Percentiles rank a stretch among this genome's conserved stretches.
phyloP scores from a whole-genome alignment of 202 grass and related monocot genomes.

The Bolboschoenoplectus hybrid region DNA sequence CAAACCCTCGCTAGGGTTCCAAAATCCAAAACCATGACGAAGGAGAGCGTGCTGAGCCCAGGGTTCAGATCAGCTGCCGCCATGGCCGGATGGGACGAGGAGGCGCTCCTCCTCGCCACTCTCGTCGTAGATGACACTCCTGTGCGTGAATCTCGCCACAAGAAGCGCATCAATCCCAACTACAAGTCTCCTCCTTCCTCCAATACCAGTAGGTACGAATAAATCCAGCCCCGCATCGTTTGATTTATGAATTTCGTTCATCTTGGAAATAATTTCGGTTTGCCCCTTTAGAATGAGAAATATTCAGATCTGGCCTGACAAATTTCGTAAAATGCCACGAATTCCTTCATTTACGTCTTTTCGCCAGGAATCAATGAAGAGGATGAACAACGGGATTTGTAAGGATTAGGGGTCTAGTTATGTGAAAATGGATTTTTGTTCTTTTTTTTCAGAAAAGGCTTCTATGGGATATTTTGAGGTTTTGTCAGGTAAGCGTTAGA shows the following conservation, averaged over 20 bases:
- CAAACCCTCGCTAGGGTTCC: conserved; percentile 39
- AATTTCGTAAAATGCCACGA: neutral
- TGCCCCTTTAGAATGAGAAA: neutral
- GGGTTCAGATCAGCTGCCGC: conserved; percentile 81
- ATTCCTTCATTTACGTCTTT: neutral
- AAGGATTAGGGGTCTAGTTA: neutral
- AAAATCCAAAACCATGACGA: conserved; percentile 15
- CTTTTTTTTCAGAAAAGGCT: neutral
- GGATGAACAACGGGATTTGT: neutral
- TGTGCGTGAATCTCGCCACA: conserved; percentile 78
- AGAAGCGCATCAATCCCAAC: conserved; percentile 51
- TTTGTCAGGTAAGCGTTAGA: neutral
- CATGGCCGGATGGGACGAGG: conserved; percentile 91
- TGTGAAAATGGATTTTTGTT: neutral
- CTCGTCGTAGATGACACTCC: conserved; percentile 96
- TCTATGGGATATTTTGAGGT: conserved; percentile 13
- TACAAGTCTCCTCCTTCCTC: conserved; percentile 52
- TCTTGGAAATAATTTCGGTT: neutral
- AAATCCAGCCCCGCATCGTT: neutral
- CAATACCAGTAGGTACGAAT: conserved; percentile 57
- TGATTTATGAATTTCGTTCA: neutral
- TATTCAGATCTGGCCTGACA: neutral
- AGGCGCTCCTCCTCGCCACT: conserved; percentile 69
- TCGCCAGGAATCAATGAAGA: neutral
- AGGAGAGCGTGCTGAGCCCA: conserved; percentile 65